Percentiles rank a stretch among this genome's conserved stretches.
Evolutionary conservation across 106 monocot species (phyloP).

Genomic region (Acanthochlamys bracteata): DNA sequence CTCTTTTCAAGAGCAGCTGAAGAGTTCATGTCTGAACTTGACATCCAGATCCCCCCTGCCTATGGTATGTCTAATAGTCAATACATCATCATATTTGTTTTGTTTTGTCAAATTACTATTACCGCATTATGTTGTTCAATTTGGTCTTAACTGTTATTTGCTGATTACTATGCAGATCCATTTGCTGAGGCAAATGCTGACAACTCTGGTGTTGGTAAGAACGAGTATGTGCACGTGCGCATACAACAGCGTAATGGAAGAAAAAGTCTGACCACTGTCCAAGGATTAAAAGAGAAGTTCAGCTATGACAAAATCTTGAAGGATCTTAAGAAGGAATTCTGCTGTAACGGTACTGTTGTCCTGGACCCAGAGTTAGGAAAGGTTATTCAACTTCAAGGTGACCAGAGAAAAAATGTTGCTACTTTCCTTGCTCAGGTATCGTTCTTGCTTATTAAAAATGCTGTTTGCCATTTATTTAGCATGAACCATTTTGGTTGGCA

Average conservation of each 20-base stretch:
- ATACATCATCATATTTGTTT: too few relatives aligned
- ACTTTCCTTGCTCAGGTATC: conserved; percentile 37
- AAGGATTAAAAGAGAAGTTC: conserved; percentile 39
- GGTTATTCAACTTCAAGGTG: conserved; percentile 47
- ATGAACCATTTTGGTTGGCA: too few relatives aligned
- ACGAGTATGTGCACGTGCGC: conserved; percentile 44
- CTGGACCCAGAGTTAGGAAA: conserved; percentile 40
- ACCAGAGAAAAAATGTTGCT: conserved; percentile 42
- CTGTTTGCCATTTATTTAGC: neutral
- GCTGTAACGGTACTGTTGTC: conserved; percentile 53
- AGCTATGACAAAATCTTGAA: conserved; percentile 40
- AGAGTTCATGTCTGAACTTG: too few relatives aligned
- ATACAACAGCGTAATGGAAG: conserved; percentile 38
- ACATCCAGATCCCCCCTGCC: too few relatives aligned
- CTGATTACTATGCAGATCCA: too few relatives aligned
- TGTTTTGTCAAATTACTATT: too few relatives aligned
- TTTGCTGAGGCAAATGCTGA: conserved; percentile 48
- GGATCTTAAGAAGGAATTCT: conserved; percentile 45
- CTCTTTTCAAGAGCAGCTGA: too few relatives aligned
- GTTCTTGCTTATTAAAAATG: neutral
- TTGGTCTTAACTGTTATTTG: too few relatives aligned
- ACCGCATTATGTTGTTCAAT: too few relatives aligned
- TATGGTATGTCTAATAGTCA: too few relatives aligned
- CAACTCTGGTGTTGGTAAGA: conserved; percentile 30
- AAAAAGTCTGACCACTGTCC: conserved; percentile 42